Evolutionary conservation across 257 asterid species (phyloP), one percentile per base, ranked within the genome.

Genomic region (Solanum habrochaites): DNA sequence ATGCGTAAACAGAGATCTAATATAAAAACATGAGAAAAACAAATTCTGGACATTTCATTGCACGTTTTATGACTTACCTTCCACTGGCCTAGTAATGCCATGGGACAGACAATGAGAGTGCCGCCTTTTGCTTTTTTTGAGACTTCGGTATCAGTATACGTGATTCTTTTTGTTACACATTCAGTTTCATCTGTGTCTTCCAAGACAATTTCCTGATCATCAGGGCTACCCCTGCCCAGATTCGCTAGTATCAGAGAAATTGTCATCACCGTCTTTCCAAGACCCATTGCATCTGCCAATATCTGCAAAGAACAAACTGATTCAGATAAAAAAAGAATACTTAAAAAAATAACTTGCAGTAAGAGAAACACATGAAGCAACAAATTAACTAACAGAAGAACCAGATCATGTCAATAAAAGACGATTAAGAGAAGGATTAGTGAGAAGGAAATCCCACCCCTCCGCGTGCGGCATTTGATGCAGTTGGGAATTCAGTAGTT

Each of bases 61-160:
- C 27, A 45, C 3, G 11, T 52, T 67, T 67, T 45, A 20, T 71
- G 83, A 89, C 88, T 89, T 81, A 93, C 98, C 95, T 95, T 94
- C 98, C 98, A 95, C 89, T 95, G 98, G 90, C 98, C 92, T 47
- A 95, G 95, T 86, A 95, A 92, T 83, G 98, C 97, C 98, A 95
- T 95, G 12, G 98, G 98, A 72, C 98, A 95, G 74, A 95, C 87
- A 88, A 95, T 93, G 82, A 95, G 96, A 52, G 98, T 95, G 84
- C 98, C 96, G 3, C 97, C 98, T 92, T 93, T 95, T 7, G 80
- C 92, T 84, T 90, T 95, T 82, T 86, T 88, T 40, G 32, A 69
- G 23, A 81, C 74, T 83, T 81, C 73, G 9, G 85, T 83, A 60
- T 85, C 86, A 71, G 88, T 37, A 81, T 67, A 87, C 69, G 37